Percentiles rank a stretch among this genome's conserved stretches.
Evolutionary conservation across 495 filamentous ascomycete genomes (phyloP).

Genomic region (Cercophora sp.): DNA sequence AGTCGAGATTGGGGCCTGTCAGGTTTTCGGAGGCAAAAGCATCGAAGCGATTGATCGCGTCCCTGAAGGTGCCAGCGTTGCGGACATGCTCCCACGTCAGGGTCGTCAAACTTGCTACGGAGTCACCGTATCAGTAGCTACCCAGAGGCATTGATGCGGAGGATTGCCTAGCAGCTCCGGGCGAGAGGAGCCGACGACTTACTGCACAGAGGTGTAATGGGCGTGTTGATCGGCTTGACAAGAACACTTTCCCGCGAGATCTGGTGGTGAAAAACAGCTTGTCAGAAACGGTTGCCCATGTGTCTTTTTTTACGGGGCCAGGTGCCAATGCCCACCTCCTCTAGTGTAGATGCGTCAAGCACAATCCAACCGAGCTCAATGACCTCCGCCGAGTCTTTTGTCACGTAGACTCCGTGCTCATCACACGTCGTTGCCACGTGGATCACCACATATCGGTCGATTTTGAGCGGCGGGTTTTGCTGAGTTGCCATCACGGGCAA

Average conservation of each 20-base stretch:
- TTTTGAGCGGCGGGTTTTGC: slow-evolving; percentile 51
- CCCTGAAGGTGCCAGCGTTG: slow-evolving; percentile 91
- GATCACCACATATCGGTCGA: slow-evolving; percentile 95
- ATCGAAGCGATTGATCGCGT: slow-evolving; percentile 93
- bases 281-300: slow-evolving; percentile 16
- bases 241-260: slow-evolving; percentile 91
- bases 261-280: slow-evolving; percentile 48
- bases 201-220: slow-evolving; percentile 98
- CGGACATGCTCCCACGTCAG: slow-evolving; percentile 98
- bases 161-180: no score
- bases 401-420: slow-evolving; percentile 98
- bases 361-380: slow-evolving; percentile 99
- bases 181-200: slow-evolving; percentile 47
- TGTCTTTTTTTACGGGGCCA: no score
- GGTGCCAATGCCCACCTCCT: slow-evolving; percentile 64
- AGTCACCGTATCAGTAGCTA: background rate
- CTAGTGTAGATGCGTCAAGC: slow-evolving; percentile 81
- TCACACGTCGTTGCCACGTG: slow-evolving; percentile 98
- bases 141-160: no score
- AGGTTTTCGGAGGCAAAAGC: slow-evolving; percentile 86
- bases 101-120: slow-evolving; percentile 86
- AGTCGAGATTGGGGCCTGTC: slow-evolving; percentile 79
- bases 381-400: slow-evolving; percentile 97
- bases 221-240: slow-evolving; percentile 96
- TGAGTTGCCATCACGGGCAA: slow-evolving; percentile 40